These are phyloP conservation scores for Murraya koenigii DNA, from an alignment of 345 rosid genomes.

Conservation along the genomic window DNA sequence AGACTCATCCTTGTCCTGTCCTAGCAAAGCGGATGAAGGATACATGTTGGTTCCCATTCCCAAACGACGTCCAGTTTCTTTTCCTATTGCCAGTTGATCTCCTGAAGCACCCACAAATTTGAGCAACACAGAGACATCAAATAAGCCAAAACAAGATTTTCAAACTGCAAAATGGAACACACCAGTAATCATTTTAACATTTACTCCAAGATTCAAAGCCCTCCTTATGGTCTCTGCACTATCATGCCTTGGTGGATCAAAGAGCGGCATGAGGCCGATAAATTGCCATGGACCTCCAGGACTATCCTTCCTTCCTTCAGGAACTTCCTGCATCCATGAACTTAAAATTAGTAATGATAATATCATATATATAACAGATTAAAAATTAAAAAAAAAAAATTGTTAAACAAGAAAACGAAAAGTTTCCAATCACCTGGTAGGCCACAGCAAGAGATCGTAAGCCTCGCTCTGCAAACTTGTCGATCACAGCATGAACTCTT, in stretches of 20 bases:
- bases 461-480: constrained; percentile 95
- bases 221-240: constrained; percentile 97
- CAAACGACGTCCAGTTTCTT: constrained; percentile 95
- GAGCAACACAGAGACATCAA: constrained; percentile 10
- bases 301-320: constrained; percentile 85
- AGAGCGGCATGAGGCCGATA: constrained; percentile 95
- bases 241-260: constrained; percentile 98
- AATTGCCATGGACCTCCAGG: constrained; percentile 97
- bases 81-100: constrained; percentile 96
- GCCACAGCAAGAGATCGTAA: constrained; percentile 97
- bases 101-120: constrained; percentile 44
- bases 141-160: constrained; percentile 6
- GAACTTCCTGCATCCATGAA: constrained; percentile 71
- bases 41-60: constrained; percentile 99
- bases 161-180: constrained; percentile 17
- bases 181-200: constrained; percentile 99
- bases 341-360: not conserved
- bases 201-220: constrained; percentile 94
- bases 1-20: constrained; percentile 94
- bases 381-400: not conserved
- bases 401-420: not conserved
- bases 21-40: constrained; percentile 91
- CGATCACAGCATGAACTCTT: constrained; percentile 90
- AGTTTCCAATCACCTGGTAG: constrained; percentile 57
- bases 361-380: not conserved